phyloP scores from a whole-genome alignment of 805 yeast genomes.

The Brettanomyces nanus region DNA sequence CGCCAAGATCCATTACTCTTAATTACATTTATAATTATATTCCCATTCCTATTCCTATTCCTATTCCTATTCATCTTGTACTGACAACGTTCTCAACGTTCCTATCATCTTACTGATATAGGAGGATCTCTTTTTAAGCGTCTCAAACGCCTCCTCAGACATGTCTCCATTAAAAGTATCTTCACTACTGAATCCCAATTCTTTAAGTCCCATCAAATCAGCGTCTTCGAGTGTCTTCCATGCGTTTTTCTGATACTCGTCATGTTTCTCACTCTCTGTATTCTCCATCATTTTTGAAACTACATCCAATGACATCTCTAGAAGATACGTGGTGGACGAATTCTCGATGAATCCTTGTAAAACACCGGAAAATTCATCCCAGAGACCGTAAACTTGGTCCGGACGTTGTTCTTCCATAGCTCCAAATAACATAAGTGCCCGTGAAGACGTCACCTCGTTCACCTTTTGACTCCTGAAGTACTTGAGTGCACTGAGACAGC shows the following conservation, averaged over 20 bases:
- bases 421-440: slow-evolving; percentile 17
- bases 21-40: no score
- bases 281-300: slow-evolving; percentile 21
- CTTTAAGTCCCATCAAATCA: slow-evolving; percentile 16
- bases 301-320: slow-evolving; percentile 18
- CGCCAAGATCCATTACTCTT: no score
- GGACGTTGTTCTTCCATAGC: slow-evolving; percentile 9
- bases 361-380: slow-evolving; percentile 10
- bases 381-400: slow-evolving; percentile 13
- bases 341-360: slow-evolving; percentile 17
- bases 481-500: slow-evolving; percentile 9
- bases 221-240: slow-evolving; percentile 14
- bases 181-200: slow-evolving; percentile 9
- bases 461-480: slow-evolving; percentile 17
- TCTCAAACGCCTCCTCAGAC: background rate
- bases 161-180: slow-evolving; percentile 11
- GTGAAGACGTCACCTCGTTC: slow-evolving; percentile 17
- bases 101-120: slow-evolving; percentile 2
- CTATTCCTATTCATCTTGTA: no score
- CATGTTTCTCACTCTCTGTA: slow-evolving; percentile 23
- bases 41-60: no score
- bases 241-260: slow-evolving; percentile 14
- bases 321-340: slow-evolving; percentile 16
- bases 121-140: background rate
- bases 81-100: background rate